These are phyloP conservation scores for Loxodes magnus DNA, from an alignment of 73 alveolate genomes.

Conservation along the genomic window DNA sequence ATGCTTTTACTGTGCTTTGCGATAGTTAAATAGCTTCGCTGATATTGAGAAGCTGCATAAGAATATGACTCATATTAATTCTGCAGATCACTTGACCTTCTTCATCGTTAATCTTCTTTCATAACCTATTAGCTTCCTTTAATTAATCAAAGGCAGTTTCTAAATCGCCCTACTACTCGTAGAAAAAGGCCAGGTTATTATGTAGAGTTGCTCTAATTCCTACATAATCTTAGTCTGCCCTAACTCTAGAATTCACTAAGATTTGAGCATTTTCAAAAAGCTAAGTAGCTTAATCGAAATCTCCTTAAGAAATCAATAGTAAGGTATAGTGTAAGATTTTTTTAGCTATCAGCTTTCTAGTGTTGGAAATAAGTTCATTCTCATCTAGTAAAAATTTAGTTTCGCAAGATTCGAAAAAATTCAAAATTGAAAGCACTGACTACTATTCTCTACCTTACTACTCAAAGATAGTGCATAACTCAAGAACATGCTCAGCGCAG, in stretches of 20 bases:
- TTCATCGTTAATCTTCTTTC: neutral
- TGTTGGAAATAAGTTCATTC: neutral
- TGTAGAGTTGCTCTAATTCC: constrained; percentile 5
- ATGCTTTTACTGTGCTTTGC: neutral
- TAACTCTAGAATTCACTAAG: constrained; percentile 1
- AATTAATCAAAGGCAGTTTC: neutral
- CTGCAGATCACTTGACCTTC: neutral
- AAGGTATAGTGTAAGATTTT: neutral
- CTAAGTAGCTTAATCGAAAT: neutral
- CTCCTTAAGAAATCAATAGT: neutral
- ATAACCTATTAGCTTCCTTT: neutral
- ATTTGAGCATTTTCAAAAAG: neutral
- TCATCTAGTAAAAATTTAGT: constrained; percentile 3
- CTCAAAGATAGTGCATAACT: neutral
- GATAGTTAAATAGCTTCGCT: neutral
- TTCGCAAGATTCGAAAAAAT: neutral
- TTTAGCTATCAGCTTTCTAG: neutral
- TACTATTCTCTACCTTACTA: neutral
- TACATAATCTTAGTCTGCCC: neutral
- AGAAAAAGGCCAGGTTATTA: constrained; percentile 1
- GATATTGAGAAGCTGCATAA: neutral
- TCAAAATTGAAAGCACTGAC: neutral
- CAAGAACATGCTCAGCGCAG: constrained; percentile 12
- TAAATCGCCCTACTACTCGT: neutral
- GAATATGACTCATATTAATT: constrained; percentile 1